These are phyloP conservation scores for Bathelium albidoporum DNA, from an alignment of 495 filamentous ascomycete genomes.

Conservation along the genomic window DNA sequence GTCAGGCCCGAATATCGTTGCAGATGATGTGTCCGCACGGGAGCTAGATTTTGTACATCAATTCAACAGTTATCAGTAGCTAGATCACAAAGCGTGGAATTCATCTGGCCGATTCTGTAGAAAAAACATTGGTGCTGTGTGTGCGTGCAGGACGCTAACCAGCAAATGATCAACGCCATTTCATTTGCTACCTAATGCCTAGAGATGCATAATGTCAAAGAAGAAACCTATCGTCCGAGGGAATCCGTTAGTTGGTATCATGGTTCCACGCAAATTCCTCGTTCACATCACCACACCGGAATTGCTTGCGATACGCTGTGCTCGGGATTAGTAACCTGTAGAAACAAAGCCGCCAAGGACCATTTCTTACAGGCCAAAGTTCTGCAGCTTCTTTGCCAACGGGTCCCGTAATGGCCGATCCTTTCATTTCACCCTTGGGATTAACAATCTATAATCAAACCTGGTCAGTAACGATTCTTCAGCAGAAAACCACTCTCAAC, in stretches of 20 bases:
- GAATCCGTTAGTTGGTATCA: no score
- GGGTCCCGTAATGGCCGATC: constrained; percentile 95
- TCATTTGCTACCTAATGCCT: constrained; percentile 3
- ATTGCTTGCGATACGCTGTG: constrained; percentile 96
- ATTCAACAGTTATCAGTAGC: neutral
- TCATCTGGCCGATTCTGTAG: neutral
- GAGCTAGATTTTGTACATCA: neutral
- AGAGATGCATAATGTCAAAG: neutral
- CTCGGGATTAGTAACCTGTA: constrained; percentile 4
- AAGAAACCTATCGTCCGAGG: neutral
- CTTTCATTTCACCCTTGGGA: constrained; percentile 99
- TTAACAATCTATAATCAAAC: constrained; percentile 74
- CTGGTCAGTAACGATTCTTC: neutral
- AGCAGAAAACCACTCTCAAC: no score
- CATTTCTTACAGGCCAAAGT: constrained; percentile 82
- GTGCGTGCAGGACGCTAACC: neutral
- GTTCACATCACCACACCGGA: constrained; percentile 98
- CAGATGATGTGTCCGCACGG: neutral
- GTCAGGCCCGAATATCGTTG: constrained; percentile 89
- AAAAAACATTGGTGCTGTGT: neutral
- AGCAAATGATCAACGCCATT: neutral
- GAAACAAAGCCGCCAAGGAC: constrained; percentile 3
- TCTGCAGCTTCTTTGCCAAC: constrained; percentile 99
- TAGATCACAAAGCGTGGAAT: neutral
- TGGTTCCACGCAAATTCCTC: no score